Percentiles rank a stretch among this genome's conserved stretches.
These are phyloP conservation scores for Bryum argenteum DNA, from an alignment of 225 moss, liverwort and hornwort species.

Conservation along the genomic window DNA sequence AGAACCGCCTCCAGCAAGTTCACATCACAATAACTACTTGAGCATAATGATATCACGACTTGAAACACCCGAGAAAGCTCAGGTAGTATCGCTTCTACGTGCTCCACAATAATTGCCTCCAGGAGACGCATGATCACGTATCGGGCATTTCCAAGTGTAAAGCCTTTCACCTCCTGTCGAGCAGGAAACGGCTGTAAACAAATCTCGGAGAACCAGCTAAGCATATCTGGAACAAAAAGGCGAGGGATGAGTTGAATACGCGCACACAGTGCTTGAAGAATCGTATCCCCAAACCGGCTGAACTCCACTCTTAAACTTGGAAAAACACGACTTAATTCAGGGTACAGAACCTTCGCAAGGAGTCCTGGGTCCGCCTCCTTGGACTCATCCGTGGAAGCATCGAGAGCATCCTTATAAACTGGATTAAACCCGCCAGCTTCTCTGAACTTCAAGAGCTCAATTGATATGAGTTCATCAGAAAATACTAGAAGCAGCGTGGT, in stretches of 20 bases:
- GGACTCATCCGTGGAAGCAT: constrained; percentile 35
- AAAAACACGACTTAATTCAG: constrained; percentile 72
- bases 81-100: constrained; percentile 84
- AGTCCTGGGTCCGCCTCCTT: constrained; percentile 64
- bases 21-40: constrained; percentile 83
- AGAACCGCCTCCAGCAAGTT: constrained; percentile 77
- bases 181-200: constrained; percentile 79
- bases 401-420: constrained; percentile 50
- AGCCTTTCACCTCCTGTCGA: constrained; percentile 56
- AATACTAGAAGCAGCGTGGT: constrained; percentile 75
- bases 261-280: constrained; percentile 69
- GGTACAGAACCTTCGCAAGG: constrained; percentile 73
- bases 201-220: constrained; percentile 89
- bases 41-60: constrained; percentile 69
- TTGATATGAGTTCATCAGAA: constrained; percentile 84
- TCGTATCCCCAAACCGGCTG: constrained; percentile 67
- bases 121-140: constrained; percentile 78
- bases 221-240: constrained; percentile 73
- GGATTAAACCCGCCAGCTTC: constrained; percentile 46
- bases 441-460: constrained; percentile 56
- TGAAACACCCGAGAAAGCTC: constrained; percentile 76
- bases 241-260: constrained; percentile 68
- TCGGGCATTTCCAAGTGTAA: constrained; percentile 68
- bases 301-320: constrained; percentile 77
- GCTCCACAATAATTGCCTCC: constrained; percentile 84